Evolutionary conservation across 306 rosid species (phyloP).

Genomic region (Vigna unguiculata): DNA sequence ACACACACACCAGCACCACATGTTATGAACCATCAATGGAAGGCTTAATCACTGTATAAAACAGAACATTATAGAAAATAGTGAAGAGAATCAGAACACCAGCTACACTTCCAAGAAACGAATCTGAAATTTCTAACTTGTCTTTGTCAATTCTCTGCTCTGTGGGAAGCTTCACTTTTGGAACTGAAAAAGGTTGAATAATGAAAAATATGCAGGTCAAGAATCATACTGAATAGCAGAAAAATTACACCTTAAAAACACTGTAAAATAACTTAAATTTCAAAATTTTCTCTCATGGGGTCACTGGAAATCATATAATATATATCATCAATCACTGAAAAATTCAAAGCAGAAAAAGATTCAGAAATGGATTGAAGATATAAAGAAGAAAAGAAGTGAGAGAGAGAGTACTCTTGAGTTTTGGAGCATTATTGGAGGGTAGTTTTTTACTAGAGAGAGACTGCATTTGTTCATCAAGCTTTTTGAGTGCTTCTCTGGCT

Average conservation of each 20-base stretch:
- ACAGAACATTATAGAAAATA: constrained; percentile 72
- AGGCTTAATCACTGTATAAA: constrained; percentile 73
- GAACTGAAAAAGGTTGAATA: constrained; percentile 52
- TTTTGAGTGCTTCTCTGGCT: constrained; percentile 82
- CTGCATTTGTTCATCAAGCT: constrained; percentile 81
- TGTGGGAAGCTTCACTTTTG: constrained; percentile 52
- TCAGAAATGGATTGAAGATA: neutral
- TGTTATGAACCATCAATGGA: constrained; percentile 59
- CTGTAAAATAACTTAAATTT: too few species aligned
- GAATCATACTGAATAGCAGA: too few species aligned
- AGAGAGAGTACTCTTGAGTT: constrained; percentile 54
- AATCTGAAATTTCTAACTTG: constrained; percentile 57
- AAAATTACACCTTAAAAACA: too few species aligned
- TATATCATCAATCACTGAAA: neutral
- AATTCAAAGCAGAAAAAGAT: neutral
- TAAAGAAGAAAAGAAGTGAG: neutral
- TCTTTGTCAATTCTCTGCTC: constrained; percentile 36
- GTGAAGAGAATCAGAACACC: constrained; percentile 65
- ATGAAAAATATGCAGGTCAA: neutral
- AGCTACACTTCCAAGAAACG: constrained; percentile 59
- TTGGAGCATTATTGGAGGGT: constrained; percentile 51
- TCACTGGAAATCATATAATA: too few species aligned
- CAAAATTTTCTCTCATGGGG: neutral
- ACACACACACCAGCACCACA: neutral
- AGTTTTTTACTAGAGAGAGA: constrained; percentile 64